These are phyloP conservation scores for Francoa sonchifolia DNA, from an alignment of 441 rosid genomes.

Conservation along the genomic window DNA sequence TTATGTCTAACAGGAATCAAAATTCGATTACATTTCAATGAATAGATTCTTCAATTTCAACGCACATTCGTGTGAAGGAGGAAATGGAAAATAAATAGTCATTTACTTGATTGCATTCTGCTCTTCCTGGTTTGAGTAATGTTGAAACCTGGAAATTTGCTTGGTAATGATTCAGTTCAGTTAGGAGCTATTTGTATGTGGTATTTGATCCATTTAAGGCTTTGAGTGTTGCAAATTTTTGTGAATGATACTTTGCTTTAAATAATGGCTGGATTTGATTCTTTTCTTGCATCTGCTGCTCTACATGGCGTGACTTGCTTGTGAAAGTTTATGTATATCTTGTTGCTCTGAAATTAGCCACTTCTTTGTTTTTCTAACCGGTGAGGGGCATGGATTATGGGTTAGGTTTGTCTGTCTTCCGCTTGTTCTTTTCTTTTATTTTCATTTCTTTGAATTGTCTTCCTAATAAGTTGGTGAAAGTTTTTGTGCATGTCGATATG, in stretches of 20 bases:
- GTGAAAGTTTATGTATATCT: not conserved
- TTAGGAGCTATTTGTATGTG: slow-evolving; percentile 21
- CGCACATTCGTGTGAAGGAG: too few relatives aligned
- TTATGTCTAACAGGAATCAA: too few relatives aligned
- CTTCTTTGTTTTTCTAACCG: not conserved
- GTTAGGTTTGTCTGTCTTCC: slow-evolving; percentile 13
- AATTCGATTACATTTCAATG: too few relatives aligned
- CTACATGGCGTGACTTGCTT: slow-evolving; percentile 4
- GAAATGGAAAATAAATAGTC: not conserved
- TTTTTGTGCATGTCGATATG: not conserved
- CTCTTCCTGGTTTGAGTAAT: slow-evolving; percentile 8
- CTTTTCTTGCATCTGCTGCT: slow-evolving; percentile 22
- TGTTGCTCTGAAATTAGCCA: not conserved
- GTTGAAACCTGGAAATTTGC: slow-evolving; percentile 18
- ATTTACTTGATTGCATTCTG: not conserved
- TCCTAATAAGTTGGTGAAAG: not conserved
- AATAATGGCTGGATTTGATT: slow-evolving; percentile 7
- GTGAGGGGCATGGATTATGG: slow-evolving; percentile 34
- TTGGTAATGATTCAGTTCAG: slow-evolving; percentile 21
- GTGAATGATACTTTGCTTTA: slow-evolving; percentile 19
- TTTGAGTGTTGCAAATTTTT: not conserved
- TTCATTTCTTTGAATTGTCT: not conserved
- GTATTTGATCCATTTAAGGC: slow-evolving; percentile 1
- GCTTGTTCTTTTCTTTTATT: not conserved
- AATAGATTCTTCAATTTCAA: too few relatives aligned